Conservation (phyloP, 2,329 filamentous ascomycete species). For the Stemphylium beticola region DNA sequence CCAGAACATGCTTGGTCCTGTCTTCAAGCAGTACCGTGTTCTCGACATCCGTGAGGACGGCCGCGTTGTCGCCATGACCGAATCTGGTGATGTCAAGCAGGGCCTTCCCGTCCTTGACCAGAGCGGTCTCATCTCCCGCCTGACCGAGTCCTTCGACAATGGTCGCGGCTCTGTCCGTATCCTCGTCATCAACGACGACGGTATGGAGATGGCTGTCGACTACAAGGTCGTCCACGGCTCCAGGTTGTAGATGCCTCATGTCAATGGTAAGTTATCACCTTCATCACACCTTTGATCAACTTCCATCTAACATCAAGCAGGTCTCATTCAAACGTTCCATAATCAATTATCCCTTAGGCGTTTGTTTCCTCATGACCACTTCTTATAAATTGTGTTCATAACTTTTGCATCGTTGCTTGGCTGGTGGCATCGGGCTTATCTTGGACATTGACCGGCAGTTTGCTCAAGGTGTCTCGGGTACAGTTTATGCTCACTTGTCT, state of each 20-base stretch:
- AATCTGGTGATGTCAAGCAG: constrained; percentile 98
- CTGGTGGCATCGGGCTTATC: constrained; percentile 24
- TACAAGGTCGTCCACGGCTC: constrained; percentile 95
- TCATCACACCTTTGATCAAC: not conserved
- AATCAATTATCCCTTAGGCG: constrained; percentile 41
- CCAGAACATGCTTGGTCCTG: constrained; percentile 98
- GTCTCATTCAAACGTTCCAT: constrained; percentile 37
- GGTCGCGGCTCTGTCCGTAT: constrained; percentile 94
- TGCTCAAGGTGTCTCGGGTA: constrained; percentile 21
- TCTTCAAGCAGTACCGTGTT: constrained; percentile 99
- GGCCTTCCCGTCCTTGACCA: constrained; percentile 91
- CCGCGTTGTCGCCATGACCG: constrained; percentile 92
- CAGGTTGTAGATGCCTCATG: constrained; percentile 59
- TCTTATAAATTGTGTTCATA: constrained; percentile 49
- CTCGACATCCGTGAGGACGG: constrained; percentile 91
- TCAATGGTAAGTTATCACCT: constrained; percentile 37
- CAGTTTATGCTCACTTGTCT: constrained; percentile 28
- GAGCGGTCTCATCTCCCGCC: constrained; percentile 82
- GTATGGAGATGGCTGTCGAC: constrained; percentile 94
- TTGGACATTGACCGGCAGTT: constrained; percentile 23
- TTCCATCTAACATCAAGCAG: constrained; percentile 26
- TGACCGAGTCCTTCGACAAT: constrained; percentile 83
- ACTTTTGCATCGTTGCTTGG: constrained; percentile 38
- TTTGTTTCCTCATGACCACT: constrained; percentile 41
- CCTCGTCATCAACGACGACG: constrained; percentile 92